Conservation (phyloP, 225 moss, liverwort and hornwort species). For the Climacium dendroides region DNA sequence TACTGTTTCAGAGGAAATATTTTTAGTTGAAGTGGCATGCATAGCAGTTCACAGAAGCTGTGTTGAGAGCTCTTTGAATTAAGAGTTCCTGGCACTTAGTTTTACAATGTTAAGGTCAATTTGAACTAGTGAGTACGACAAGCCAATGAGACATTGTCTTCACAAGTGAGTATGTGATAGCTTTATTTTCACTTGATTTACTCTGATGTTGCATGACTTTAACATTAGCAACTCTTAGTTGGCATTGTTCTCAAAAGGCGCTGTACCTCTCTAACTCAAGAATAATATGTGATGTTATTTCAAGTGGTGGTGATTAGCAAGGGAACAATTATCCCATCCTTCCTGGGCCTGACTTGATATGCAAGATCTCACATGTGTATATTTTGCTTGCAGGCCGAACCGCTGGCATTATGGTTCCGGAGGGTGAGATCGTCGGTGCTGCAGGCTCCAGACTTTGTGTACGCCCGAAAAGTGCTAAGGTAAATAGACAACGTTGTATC, state of each 20-base stretch:
- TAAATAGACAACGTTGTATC: neutral
- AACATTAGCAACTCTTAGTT: neutral
- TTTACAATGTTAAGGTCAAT: neutral
- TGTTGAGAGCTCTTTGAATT: neutral
- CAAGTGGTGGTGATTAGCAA: neutral
- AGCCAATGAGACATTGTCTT: neutral
- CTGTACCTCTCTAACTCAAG: neutral
- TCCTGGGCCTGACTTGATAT: neutral
- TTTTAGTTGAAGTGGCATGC: neutral
- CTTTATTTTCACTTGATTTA: neutral
- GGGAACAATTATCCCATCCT: neutral
- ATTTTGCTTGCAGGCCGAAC: conserved; percentile 59
- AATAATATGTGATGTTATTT: neutral
- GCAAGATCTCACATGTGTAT: neutral
- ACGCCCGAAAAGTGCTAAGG: conserved; percentile 72
- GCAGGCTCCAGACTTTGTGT: conserved; percentile 42
- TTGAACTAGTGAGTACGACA: neutral
- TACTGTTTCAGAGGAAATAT: neutral
- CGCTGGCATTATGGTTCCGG: conserved; percentile 80
- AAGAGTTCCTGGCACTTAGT: neutral
- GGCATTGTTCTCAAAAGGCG: neutral
- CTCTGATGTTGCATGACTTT: neutral
- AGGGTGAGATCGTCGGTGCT: conserved; percentile 49
- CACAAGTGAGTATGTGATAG: neutral
- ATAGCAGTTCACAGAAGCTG: neutral